phyloP scores from a whole-genome alignment of 1,284 basidiomycete species.

The Neonothopanus nambi region DNA sequence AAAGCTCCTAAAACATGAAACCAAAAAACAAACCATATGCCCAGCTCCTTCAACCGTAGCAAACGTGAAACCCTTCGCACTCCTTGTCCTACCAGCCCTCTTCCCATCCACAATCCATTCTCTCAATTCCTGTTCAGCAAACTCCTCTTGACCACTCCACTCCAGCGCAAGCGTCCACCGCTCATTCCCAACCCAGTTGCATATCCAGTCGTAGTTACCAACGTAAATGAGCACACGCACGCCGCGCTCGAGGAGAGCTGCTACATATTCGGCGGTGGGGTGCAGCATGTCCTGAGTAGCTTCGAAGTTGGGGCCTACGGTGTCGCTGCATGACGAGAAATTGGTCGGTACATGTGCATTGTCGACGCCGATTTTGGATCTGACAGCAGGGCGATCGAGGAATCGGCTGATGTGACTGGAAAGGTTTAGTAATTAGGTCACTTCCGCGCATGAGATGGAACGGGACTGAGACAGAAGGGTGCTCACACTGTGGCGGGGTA shows the following conservation, averaged over 20 bases:
- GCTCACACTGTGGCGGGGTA: constrained; percentile 49
- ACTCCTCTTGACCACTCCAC: constrained; percentile 62
- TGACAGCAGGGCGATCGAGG: constrained; percentile 57
- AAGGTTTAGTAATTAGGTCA: background rate
- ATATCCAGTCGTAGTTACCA: constrained; percentile 73
- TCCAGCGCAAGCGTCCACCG: constrained; percentile 59
- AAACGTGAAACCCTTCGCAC: constrained; percentile 47
- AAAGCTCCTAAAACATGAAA: background rate
- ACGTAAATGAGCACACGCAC: constrained; percentile 76
- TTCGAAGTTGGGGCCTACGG: constrained; percentile 44
- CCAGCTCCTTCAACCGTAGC: constrained; percentile 51
- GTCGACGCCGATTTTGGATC: constrained; percentile 60
- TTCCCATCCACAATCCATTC: constrained; percentile 52
- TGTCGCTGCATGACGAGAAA: constrained; percentile 49
- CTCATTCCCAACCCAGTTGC: constrained; percentile 76
- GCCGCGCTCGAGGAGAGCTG: constrained; percentile 72
- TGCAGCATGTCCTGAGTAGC: constrained; percentile 41
- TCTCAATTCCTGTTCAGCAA: constrained; percentile 42
- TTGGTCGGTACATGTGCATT: constrained; percentile 36
- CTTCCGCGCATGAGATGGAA: background rate
- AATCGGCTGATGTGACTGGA: constrained; percentile 50
- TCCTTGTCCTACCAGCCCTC: constrained; percentile 51
- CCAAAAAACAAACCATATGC: constrained; percentile 48
- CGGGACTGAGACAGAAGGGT: background rate
- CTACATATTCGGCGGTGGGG: constrained; percentile 56